Evolutionary conservation across 176 grass and related monocot species (phyloP).

Genomic region (Raddia distichophylla): DNA sequence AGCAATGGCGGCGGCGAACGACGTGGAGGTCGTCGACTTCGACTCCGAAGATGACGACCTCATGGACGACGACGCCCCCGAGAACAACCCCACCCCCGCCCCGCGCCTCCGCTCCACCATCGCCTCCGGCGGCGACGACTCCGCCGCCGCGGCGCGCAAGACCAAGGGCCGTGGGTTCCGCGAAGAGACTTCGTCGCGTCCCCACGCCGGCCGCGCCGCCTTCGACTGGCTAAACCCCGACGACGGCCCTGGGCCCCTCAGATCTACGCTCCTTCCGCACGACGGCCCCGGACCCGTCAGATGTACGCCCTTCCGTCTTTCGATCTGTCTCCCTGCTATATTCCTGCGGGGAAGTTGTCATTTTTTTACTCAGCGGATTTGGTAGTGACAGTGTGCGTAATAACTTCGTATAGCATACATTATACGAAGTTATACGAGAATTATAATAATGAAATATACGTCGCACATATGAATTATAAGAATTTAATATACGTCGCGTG

Average conservation of each 20-base stretch:
- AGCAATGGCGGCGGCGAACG: slow-evolving; percentile 37
- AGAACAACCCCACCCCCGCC: slow-evolving; percentile 21
- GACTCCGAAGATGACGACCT: slow-evolving; percentile 72
- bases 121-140: slow-evolving; percentile 23
- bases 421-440: too few species aligned
- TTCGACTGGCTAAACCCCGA: slow-evolving; percentile 64
- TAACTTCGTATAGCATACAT: too few species aligned
- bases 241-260: slow-evolving; percentile 53
- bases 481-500: too few species aligned
- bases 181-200: slow-evolving; percentile 45
- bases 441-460: too few species aligned
- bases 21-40: slow-evolving; percentile 69
- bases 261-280: slow-evolving; percentile 46
- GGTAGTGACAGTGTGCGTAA: background rate
- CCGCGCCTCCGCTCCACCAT: slow-evolving; percentile 65
- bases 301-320: slow-evolving; percentile 39
- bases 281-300: slow-evolving; percentile 56
- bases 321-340: background rate
- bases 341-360: background rate
- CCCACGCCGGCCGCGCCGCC: slow-evolving; percentile 36
- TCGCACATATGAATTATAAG: too few species aligned
- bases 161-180: slow-evolving; percentile 74
- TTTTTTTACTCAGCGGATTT: background rate
- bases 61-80: slow-evolving; percentile 65
- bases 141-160: slow-evolving; percentile 31